Conservation (phyloP, 2,329 filamentous ascomycete genomes). For the Alternaria postmessia region DNA sequence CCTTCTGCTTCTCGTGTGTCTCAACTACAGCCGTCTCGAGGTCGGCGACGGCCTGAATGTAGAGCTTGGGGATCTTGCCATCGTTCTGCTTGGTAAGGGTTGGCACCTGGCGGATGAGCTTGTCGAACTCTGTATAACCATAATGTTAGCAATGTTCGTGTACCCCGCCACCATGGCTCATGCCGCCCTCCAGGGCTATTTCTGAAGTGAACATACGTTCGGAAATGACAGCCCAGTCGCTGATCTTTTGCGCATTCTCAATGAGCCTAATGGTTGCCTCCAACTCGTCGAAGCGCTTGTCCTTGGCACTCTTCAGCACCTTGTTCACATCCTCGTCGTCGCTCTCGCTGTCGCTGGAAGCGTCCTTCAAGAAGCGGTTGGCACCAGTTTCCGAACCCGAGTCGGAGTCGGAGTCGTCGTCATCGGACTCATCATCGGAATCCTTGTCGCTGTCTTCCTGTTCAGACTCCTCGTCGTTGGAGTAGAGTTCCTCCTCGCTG, state of each 20-base stretch:
- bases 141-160: conserved; percentile 29
- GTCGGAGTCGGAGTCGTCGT: conserved; percentile 57
- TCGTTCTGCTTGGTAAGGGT: conserved; percentile 64
- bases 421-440: conserved; percentile 67
- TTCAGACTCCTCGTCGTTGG: conserved; percentile 68
- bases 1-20: conserved; percentile 93
- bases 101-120: conserved; percentile 84
- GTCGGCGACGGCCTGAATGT: conserved; percentile 91
- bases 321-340: conserved; percentile 87
- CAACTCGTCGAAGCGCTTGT: conserved; percentile 94
- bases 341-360: conserved; percentile 78
- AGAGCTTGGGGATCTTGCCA: conserved; percentile 84
- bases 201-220: conserved; percentile 68
- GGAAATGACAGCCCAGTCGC: conserved; percentile 94
- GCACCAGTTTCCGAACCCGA: conserved; percentile 72
- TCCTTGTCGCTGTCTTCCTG: conserved; percentile 59
- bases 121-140: conserved; percentile 79
- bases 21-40: conserved; percentile 95
- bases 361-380: conserved; percentile 82
- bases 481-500: conserved; percentile 93
- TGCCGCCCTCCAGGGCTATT: background rate
- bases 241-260: conserved; percentile 97
- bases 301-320: conserved; percentile 95
- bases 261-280: conserved; percentile 89
- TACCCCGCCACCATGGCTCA: conserved; percentile 10